These are phyloP conservation scores for Tylopilus felleus DNA, from an alignment of 768 basidiomycete genomes.

Conservation along the genomic window DNA sequence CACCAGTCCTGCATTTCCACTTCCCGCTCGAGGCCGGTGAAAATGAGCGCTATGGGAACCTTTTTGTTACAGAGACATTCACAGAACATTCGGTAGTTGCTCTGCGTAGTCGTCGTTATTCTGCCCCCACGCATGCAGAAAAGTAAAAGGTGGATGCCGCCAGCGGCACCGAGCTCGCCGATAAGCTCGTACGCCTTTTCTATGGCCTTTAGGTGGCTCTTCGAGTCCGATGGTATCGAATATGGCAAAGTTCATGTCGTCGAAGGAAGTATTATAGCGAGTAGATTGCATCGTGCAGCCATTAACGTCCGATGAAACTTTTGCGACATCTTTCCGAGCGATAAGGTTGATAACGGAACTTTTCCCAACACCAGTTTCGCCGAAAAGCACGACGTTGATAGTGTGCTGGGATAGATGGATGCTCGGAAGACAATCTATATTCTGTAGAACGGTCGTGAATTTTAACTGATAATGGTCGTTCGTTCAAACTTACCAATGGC, in stretches of 20 bases:
- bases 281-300: conserved; percentile 36
- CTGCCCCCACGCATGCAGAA: conserved; percentile 40
- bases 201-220: conserved; percentile 29
- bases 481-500: conserved; percentile 6
- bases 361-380: conserved; percentile 38
- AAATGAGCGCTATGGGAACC: conserved; percentile 39
- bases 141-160: too few species aligned
- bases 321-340: conserved; percentile 19
- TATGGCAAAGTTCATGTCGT: conserved; percentile 17
- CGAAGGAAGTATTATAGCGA: conserved; percentile 26
- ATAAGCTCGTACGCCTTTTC: conserved; percentile 34
- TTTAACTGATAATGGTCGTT: neutral
- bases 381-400: conserved; percentile 40
- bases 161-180: conserved; percentile 21
- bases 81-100: conserved; percentile 34
- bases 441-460: conserved; percentile 11
- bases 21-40: conserved; percentile 42
- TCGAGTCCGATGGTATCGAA: conserved; percentile 37
- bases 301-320: conserved; percentile 25
- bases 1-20: conserved; percentile 34
- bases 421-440: neutral
- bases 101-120: conserved; percentile 38
- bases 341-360: conserved; percentile 33
- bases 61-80: conserved; percentile 36
- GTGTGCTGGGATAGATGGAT: neutral